A percentile compares a stretch with the other conserved stretches of the same genome.
phyloP scores from a whole-genome alignment of 2,329 filamentous ascomycete species.

The Penicillium olsonii region DNA sequence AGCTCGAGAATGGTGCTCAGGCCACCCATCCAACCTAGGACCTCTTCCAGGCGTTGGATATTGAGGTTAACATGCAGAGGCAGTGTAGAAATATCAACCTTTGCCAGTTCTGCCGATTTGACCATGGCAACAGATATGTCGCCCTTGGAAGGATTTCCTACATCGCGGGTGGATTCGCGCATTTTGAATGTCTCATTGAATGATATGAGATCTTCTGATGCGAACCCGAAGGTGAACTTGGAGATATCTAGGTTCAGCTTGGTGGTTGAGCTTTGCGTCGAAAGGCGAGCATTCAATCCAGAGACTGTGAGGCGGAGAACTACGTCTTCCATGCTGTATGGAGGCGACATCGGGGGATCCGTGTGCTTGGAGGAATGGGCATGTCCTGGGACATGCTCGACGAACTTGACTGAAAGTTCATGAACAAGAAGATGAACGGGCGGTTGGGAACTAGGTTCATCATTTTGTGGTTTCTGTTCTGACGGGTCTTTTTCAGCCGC shows the following conservation, averaged over 20 bases:
- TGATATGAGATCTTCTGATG: constrained; percentile 53
- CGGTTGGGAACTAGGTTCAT: constrained; percentile 11
- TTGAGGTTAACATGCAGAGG: constrained; percentile 77
- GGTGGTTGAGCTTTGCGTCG: constrained; percentile 19
- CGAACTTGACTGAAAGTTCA: constrained; percentile 37
- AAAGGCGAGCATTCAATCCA: constrained; percentile 28
- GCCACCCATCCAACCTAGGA: constrained; percentile 84
- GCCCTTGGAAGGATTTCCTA: constrained; percentile 35
- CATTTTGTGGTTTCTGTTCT: constrained; percentile 6
- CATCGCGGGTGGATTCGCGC: constrained; percentile 48
- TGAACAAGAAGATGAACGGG: constrained; percentile 30
- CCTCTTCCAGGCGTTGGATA: constrained; percentile 78
- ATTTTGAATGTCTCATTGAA: constrained; percentile 53
- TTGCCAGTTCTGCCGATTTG: constrained; percentile 32
- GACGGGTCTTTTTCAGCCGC: constrained; percentile 10
- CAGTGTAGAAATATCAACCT: constrained; percentile 69
- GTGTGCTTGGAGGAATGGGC: constrained; percentile 24
- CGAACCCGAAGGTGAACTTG: constrained; percentile 51
- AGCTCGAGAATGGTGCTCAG: constrained; percentile 88
- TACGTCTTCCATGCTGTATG: constrained; percentile 31
- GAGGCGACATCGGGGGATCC: constrained; percentile 14
- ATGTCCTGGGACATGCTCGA: constrained; percentile 38
- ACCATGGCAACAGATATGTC: constrained; percentile 43
- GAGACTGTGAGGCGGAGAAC: constrained; percentile 34
- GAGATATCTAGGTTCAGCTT: constrained; percentile 36